Conservation (phyloP, 1,284 basidiomycete genomes). For the Dichomitus squalens region DNA sequence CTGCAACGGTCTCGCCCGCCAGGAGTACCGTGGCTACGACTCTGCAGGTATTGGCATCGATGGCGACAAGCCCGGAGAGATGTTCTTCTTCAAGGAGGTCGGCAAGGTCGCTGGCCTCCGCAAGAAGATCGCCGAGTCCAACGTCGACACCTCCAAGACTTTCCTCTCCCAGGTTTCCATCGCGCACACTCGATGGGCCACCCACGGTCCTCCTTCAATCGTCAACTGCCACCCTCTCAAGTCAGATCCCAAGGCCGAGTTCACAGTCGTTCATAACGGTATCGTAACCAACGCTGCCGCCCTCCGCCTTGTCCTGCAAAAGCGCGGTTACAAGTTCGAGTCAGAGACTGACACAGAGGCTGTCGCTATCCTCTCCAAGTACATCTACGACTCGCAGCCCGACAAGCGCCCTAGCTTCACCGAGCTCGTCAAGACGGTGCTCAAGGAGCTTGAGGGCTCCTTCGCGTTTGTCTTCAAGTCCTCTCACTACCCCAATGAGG, state of each 20-base stretch:
- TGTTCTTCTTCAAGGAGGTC: constrained; percentile 96
- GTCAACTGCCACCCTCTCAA: constrained; percentile 97
- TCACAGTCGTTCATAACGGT: constrained; percentile 97
- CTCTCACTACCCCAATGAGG: constrained; percentile 92
- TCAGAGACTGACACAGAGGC: constrained; percentile 99
- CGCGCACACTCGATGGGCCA: constrained; percentile 99
- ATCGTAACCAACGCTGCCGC: constrained; percentile 97
- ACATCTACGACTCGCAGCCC: constrained; percentile 93
- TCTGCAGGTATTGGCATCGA: constrained; percentile 96
- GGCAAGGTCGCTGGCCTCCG: constrained; percentile 96
- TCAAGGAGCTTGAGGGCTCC: constrained; percentile 98
- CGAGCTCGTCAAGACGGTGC: constrained; percentile 90
- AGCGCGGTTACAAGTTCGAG: constrained; percentile 94
- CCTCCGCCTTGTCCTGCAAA: constrained; percentile 91
- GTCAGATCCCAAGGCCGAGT: constrained; percentile 83
- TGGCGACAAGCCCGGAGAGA: constrained; percentile 81
- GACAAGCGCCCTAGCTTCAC: constrained; percentile 91
- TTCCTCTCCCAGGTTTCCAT: constrained; percentile 93
- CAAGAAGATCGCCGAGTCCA: constrained; percentile 85
- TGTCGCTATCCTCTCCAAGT: constrained; percentile 95
- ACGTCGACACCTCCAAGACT: constrained; percentile 80
- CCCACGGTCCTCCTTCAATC: constrained; percentile 91
- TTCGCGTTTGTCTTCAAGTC: constrained; percentile 99
- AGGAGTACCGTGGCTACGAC: constrained; percentile 99
- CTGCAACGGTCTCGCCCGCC: constrained; percentile 88